Evolutionary conservation across 2,329 filamentous ascomycete species (phyloP).

Genomic region (Aspergillus tanneri): DNA sequence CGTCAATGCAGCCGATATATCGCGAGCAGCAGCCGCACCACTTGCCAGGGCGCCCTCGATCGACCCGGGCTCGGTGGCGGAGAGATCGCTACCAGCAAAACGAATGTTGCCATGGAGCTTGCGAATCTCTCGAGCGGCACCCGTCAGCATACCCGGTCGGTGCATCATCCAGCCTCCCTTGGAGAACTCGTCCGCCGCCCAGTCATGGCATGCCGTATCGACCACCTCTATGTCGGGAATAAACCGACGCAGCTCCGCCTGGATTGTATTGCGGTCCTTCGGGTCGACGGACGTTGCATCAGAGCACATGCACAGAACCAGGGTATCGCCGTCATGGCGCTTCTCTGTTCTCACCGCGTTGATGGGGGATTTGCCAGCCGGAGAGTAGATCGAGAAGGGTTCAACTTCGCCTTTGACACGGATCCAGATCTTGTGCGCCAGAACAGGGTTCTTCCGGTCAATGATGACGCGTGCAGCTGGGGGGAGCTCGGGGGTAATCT

Average conservation of each 20-base stretch:
- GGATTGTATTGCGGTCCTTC: slow-evolving; percentile 7
- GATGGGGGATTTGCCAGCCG: slow-evolving; percentile 12
- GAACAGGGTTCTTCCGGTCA: slow-evolving; percentile 12
- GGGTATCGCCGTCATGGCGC: slow-evolving; percentile 13
- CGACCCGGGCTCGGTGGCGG: slow-evolving; percentile 12
- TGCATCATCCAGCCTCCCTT: slow-evolving; percentile 18
- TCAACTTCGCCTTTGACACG: slow-evolving; percentile 12
- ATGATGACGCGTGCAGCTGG: slow-evolving; percentile 6
- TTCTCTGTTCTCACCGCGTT: slow-evolving; percentile 12
- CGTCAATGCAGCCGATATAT: slow-evolving; percentile 4
- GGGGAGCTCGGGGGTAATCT: slow-evolving; percentile 3
- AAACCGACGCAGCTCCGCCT: slow-evolving; percentile 3
- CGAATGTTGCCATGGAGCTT: slow-evolving; percentile 14
- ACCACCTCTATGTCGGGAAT: slow-evolving; percentile 12
- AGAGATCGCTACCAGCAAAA: slow-evolving; percentile 18
- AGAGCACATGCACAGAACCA: slow-evolving; percentile 16
- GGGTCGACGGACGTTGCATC: slow-evolving; percentile 11
- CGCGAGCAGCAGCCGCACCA: slow-evolving; percentile 15
- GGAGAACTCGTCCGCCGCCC: slow-evolving; percentile 16
- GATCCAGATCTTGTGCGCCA: slow-evolving; percentile 14
- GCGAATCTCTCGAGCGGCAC: slow-evolving; percentile 8
- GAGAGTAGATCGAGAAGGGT: slow-evolving; percentile 12
- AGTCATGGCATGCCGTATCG: slow-evolving; percentile 15
- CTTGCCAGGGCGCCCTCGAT: slow-evolving; percentile 18
- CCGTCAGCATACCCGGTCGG: slow-evolving; percentile 14